Conservation (phyloP, 2,329 filamentous ascomycete species). For the Nemania abortiva region DNA sequence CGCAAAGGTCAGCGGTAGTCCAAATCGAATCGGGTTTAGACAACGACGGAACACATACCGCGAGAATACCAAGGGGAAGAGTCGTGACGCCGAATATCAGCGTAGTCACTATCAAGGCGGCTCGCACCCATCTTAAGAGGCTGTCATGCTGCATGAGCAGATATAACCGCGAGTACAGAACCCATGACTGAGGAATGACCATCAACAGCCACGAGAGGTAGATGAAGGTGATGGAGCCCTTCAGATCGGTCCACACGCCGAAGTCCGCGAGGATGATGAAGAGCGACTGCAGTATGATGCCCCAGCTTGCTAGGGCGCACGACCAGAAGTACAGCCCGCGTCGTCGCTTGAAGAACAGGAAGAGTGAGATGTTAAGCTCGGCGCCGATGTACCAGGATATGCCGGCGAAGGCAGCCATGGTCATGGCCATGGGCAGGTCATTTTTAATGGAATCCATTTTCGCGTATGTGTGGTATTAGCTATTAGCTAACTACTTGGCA, state of each 20-base stretch:
- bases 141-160: constrained; percentile 46
- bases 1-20: constrained; percentile 18
- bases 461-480: neutral
- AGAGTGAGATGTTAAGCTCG: constrained; percentile 50
- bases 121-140: constrained; percentile 43
- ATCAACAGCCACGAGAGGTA: constrained; percentile 51
- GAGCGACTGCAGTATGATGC: constrained; percentile 49
- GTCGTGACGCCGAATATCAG: constrained; percentile 49
- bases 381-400: constrained; percentile 53
- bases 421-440: constrained; percentile 47
- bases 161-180: constrained; percentile 51
- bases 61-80: constrained; percentile 47
- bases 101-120: constrained; percentile 46
- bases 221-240: constrained; percentile 47
- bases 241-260: constrained; percentile 45
- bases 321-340: constrained; percentile 53
- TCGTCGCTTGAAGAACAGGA: constrained; percentile 50
- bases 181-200: constrained; percentile 51
- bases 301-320: constrained; percentile 48
- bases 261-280: constrained; percentile 52
- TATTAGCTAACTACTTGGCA: constrained; percentile 4
- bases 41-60: constrained; percentile 41
- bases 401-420: constrained; percentile 54
- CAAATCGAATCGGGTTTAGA: neutral
- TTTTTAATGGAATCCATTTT: constrained; percentile 34